Base-by-base conservation (phyloP, 2,329 filamentous ascomycete species). In the Penicillium sp. region DNA sequence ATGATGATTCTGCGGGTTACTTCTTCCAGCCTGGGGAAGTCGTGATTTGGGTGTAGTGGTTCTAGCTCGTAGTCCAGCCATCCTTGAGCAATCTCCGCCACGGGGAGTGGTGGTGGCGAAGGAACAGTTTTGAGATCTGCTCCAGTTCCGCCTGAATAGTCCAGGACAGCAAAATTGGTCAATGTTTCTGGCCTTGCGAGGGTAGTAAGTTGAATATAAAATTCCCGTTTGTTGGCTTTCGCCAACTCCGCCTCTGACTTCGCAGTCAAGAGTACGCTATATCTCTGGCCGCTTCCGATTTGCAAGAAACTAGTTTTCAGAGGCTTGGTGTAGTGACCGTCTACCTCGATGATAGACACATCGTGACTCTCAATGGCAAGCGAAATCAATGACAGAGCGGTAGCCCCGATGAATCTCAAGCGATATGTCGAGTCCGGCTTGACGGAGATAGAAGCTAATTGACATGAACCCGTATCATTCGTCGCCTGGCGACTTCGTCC, bases 401-500 rank as follows among this genome's bases (percentile, higher is more conserved):
- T 80, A 0, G 68, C 77, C 3, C 83, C 83, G 36, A 88, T 78
- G 60, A 85, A 82, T 8, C 86, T 77, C 46, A 88, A 68, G 1
- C 84, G 77, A 59, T 88, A 89, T 0, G 79, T 84, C 63, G 79
- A 84, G 9, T 75, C 80, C 0, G 85, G 82, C 30, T 85, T 71
- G 7, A 89, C 81, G 5, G 81, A 75, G 52, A 88, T 80, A 3
- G 84, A 71, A 4, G 77, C 74, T 2, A 80, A 72, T 47, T 71
- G 65, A 65, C 80, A 79, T 3, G 41, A 40, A 7, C 51, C 51
- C 1, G 51, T 53, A 30, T 70, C 69, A 40, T 64, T 66, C 29
- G 70, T 72, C 1, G 67, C 69, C 12, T 69, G 74, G 2, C 77
- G 76, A 2, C 80, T 78, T 34, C 80, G 68, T 1, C 82, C 84